These are phyloP conservation scores for Aspergillus pseudoterreus DNA, from an alignment of 2,329 filamentous ascomycete genomes.

Conservation along the genomic window DNA sequence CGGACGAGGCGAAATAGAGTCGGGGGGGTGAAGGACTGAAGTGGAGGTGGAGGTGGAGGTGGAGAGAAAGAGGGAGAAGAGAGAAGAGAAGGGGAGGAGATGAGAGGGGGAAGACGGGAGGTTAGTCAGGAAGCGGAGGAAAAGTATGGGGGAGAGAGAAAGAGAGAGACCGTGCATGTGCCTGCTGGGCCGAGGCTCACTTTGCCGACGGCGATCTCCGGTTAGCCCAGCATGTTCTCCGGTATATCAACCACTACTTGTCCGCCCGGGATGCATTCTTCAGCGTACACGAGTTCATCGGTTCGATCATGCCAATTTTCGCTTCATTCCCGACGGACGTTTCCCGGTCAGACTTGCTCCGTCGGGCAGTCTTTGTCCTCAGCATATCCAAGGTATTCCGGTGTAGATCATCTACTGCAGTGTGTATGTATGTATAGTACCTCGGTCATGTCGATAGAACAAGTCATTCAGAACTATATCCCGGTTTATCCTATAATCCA, in stretches of 20 bases:
- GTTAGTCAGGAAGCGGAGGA: conserved; percentile 14
- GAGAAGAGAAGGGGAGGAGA: conserved; percentile 8
- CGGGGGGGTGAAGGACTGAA: conserved; percentile 1
- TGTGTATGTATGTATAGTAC: too few relatives aligned
- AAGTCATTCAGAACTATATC: neutral
- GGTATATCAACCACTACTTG: too few relatives aligned
- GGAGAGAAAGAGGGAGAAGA: conserved; percentile 5
- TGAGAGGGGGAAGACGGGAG: conserved; percentile 10
- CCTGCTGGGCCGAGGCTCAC: conserved; percentile 1
- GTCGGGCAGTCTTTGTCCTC: too few relatives aligned
- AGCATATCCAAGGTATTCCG: too few relatives aligned
- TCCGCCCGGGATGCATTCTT: too few relatives aligned
- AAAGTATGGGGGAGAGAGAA: conserved; percentile 4
- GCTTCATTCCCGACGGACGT: too few relatives aligned
- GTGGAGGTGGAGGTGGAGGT: neutral
- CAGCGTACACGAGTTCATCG: too few relatives aligned
- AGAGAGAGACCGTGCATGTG: conserved; percentile 14
- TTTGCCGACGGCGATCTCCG: conserved; percentile 5
- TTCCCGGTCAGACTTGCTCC: too few relatives aligned
- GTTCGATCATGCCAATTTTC: too few relatives aligned
- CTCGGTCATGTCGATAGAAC: too few relatives aligned
- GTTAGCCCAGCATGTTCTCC: too few relatives aligned
- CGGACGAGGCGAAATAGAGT: neutral
- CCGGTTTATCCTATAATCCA: neutral
- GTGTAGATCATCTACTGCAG: too few relatives aligned